phyloP scores from a whole-genome alignment of 768 basidiomycete genomes.

The Mrakia frigida region DNA sequence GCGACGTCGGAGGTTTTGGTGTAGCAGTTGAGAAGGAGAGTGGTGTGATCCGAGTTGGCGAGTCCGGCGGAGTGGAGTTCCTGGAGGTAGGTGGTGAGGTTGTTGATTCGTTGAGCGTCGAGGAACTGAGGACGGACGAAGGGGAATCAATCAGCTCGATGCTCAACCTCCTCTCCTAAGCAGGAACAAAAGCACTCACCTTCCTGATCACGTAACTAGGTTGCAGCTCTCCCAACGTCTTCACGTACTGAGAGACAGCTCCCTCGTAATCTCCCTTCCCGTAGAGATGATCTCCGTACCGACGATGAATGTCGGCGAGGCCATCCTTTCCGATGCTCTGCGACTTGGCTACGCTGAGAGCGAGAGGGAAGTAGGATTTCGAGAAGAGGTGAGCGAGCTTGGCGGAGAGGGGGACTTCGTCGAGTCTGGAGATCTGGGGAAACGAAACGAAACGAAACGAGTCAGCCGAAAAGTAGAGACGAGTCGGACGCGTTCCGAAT shows the following conservation, averaged over 20 bases:
- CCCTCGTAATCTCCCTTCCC: conserved; percentile 85
- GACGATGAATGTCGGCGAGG: conserved; percentile 80
- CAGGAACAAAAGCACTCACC: conserved; percentile 48
- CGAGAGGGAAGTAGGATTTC: conserved; percentile 57
- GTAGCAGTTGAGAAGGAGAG: conserved; percentile 91
- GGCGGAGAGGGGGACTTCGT: conserved; percentile 73
- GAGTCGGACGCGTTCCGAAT: background rate
- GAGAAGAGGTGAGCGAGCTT: conserved; percentile 54
- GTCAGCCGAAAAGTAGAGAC: background rate
- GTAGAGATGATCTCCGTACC: conserved; percentile 89
- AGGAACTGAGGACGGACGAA: conserved; percentile 61
- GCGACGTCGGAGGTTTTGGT: conserved; percentile 90
- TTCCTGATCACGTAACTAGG: conserved; percentile 97
- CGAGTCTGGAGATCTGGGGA: conserved; percentile 58
- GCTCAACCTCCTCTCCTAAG: too few species aligned
- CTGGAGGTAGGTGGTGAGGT: conserved; percentile 91
- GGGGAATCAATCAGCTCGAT: background rate
- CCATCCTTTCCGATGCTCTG: conserved; percentile 66
- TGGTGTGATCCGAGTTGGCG: conserved; percentile 94
- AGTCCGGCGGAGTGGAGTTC: conserved; percentile 83
- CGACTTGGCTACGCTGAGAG: conserved; percentile 74
- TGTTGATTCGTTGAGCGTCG: conserved; percentile 91
- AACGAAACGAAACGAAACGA: background rate
- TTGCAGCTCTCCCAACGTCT: conserved; percentile 77
- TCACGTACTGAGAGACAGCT: conserved; percentile 84